Evolutionary conservation across 352 stramenopile species (phyloP).

Genomic region (Aphanomyces stellatus): DNA sequence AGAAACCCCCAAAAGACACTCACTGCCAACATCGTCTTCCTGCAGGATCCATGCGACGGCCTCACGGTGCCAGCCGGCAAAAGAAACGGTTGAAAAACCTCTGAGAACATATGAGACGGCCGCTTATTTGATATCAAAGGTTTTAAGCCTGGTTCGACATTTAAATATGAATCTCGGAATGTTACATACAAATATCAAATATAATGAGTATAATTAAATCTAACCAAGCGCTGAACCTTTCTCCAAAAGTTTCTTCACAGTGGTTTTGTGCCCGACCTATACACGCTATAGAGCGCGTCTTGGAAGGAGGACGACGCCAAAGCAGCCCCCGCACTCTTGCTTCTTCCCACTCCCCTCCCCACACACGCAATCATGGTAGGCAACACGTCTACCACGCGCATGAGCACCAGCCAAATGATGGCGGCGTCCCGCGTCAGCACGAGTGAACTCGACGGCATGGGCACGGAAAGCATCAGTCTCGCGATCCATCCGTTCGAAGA

Average conservation of each 20-base stretch:
- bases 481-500: conserved; percentile 58
- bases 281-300: background rate
- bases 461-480: conserved; percentile 15
- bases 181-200: background rate
- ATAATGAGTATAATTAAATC: background rate
- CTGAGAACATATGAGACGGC: background rate
- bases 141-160: background rate
- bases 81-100: too few species aligned
- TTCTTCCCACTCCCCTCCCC: background rate
- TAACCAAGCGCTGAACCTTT: background rate
- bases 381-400: background rate
- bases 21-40: too few species aligned
- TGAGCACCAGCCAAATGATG: conserved; percentile 7
- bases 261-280: background rate
- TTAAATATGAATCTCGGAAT: background rate
- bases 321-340: background rate
- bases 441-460: conserved; percentile 5
- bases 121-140: background rate
- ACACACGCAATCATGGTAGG: background rate
- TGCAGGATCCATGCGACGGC: too few species aligned
- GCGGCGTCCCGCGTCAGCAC: background rate
- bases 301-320: background rate
- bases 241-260: background rate
- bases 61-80: too few species aligned
- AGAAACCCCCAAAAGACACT: too few species aligned